phyloP scores from a whole-genome alignment of 768 basidiomycete genomes.

The Russula compacta region DNA sequence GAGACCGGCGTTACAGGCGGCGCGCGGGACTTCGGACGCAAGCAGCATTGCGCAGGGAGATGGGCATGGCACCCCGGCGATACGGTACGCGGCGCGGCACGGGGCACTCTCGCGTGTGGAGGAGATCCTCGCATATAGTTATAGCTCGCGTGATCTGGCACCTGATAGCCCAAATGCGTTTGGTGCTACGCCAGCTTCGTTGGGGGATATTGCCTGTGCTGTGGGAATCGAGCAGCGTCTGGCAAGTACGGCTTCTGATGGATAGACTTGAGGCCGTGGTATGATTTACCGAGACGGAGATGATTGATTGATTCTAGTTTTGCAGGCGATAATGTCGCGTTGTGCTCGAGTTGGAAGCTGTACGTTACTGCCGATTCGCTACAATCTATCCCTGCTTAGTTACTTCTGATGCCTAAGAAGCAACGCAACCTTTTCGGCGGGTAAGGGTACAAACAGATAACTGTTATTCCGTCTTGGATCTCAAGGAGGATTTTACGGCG shows the following conservation, averaged over 20 bases:
- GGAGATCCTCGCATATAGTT: conserved; percentile 25
- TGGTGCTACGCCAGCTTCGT: conserved; percentile 13
- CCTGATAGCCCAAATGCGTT: conserved; percentile 21
- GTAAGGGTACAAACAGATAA: too few relatives aligned
- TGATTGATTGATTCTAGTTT: too few relatives aligned
- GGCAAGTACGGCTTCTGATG: neutral
- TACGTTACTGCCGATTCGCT: too few relatives aligned
- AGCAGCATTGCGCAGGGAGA: conserved; percentile 5
- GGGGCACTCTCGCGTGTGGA: conserved; percentile 25
- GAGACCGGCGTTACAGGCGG: neutral
- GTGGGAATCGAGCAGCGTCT: conserved; percentile 20
- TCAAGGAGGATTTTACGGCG: too few relatives aligned
- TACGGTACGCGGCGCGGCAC: conserved; percentile 23
- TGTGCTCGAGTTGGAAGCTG: too few relatives aligned
- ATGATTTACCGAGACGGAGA: too few relatives aligned
- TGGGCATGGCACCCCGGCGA: conserved; percentile 21
- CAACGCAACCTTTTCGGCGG: too few relatives aligned
- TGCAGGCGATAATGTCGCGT: too few relatives aligned
- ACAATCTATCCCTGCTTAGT: too few relatives aligned
- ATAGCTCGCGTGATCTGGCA: conserved; percentile 21
- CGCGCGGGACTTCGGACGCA: conserved; percentile 8
- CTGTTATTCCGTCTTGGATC: too few relatives aligned
- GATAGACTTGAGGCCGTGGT: neutral
- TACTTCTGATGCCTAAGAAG: too few relatives aligned
- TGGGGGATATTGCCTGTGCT: conserved; percentile 4